Percentiles rank a stretch among this genome's conserved stretches.
These are phyloP conservation scores for Golubevia sp. DNA, from an alignment of 1,284 basidiomycete species.

Conservation along the genomic window DNA sequence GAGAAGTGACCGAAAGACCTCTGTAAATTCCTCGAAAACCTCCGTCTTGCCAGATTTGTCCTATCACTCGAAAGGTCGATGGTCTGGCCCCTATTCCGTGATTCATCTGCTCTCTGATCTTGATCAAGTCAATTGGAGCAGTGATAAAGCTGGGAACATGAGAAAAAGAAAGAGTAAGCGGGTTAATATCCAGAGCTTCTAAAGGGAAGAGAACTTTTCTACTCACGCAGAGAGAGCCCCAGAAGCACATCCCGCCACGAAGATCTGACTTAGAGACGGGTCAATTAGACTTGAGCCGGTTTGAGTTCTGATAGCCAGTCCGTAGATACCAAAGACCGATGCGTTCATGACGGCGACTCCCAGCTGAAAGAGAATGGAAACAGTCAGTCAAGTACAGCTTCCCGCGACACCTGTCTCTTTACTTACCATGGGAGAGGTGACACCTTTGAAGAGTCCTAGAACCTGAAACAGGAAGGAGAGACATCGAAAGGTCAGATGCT, in stretches of 20 bases:
- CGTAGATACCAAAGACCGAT: constrained; percentile 47
- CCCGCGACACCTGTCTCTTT: no score
- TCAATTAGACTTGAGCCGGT: constrained; percentile 3
- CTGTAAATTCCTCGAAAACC: constrained; percentile 32
- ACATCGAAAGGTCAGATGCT: not conserved
- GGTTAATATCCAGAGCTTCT: not conserved
- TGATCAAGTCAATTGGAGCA: constrained; percentile 45
- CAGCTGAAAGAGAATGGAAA: constrained; percentile 13
- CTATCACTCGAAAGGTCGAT: constrained; percentile 6
- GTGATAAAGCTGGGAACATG: constrained; percentile 32
- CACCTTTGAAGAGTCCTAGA: constrained; percentile 25
- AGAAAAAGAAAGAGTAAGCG: not conserved
- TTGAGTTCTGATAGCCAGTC: constrained; percentile 24
- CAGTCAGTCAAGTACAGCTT: no score
- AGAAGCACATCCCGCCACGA: constrained; percentile 34
- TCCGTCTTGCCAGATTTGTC: constrained; percentile 15
- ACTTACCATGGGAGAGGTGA: constrained; percentile 15
- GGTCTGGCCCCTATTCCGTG: not conserved
- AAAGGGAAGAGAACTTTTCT: not conserved
- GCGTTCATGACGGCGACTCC: constrained; percentile 58
- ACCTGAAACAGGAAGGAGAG: constrained; percentile 31
- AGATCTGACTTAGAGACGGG: constrained; percentile 20
- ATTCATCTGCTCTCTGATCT: constrained; percentile 50
- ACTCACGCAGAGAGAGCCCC: constrained; percentile 31
- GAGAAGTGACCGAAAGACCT: constrained; percentile 35